Evolutionary conservation across 1,284 basidiomycete species (phyloP).

Genomic region (Marasmius sp.): DNA sequence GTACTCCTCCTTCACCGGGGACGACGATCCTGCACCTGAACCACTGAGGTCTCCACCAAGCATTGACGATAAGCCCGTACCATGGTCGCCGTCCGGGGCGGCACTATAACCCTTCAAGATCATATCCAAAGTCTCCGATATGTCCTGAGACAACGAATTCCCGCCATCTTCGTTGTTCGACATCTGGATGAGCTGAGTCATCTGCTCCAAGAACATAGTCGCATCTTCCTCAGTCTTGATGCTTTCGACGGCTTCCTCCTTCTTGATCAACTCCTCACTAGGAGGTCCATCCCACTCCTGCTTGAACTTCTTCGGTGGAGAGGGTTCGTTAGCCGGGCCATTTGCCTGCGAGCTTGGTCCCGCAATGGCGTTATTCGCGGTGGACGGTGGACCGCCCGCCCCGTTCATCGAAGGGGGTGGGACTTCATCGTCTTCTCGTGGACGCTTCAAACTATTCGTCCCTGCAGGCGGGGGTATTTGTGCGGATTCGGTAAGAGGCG

Average conservation of each 20-base stretch:
- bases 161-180: constrained; percentile 45
- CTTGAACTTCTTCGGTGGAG: constrained; percentile 69
- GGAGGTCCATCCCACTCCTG: constrained; percentile 65
- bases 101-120: constrained; percentile 56
- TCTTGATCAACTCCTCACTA: constrained; percentile 53
- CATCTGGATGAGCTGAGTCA: constrained; percentile 52
- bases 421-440: constrained; percentile 55
- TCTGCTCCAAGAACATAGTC: constrained; percentile 56
- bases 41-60: constrained; percentile 24
- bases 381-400: constrained; percentile 3
- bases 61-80: constrained; percentile 30
- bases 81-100: constrained; percentile 37
- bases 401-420: constrained; percentile 7
- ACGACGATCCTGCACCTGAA: constrained; percentile 29
- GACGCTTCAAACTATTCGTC: constrained; percentile 44
- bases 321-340: constrained; percentile 46
- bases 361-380: constrained; percentile 20
- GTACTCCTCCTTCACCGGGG: constrained; percentile 33
- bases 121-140: constrained; percentile 60
- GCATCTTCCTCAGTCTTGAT: constrained; percentile 70
- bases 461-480: constrained; percentile 22
- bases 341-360: constrained; percentile 18
- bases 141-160: constrained; percentile 45
- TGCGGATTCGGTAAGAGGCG: constrained; percentile 21
- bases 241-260: constrained; percentile 53